Conservation (phyloP, 176 grass and related monocot species). For the Themeda triandra region DNA sequence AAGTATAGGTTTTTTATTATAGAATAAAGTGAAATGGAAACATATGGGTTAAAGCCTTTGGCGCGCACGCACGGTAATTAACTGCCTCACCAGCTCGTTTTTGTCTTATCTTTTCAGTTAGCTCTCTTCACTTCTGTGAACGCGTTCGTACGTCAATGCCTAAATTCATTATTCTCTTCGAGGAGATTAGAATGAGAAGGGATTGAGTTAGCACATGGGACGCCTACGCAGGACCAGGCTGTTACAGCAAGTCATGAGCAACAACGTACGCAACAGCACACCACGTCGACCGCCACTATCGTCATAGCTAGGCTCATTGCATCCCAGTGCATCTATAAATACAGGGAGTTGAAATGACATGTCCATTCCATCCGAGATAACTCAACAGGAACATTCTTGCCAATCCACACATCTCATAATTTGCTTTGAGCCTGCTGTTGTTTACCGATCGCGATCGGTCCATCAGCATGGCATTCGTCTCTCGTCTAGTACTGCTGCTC, state of each 20-base stretch:
- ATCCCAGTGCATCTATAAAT: conserved; percentile 1
- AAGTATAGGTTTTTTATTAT: too few relatives aligned
- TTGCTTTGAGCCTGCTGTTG: not conserved
- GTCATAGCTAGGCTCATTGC: not conserved
- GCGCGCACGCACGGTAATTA: too few relatives aligned
- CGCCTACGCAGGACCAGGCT: conserved; percentile 10
- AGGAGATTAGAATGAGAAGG: not conserved
- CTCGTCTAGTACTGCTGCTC: not conserved
- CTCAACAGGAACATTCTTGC: not conserved
- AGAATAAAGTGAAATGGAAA: too few relatives aligned
- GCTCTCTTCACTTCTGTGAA: not conserved
- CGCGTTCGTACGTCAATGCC: not conserved
- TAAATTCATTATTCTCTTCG: not conserved
- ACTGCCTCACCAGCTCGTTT: not conserved
- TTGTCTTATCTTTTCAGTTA: not conserved
- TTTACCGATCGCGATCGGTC: not conserved
- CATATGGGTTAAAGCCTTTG: too few relatives aligned
- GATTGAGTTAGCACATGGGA: conserved; percentile 29
- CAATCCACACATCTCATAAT: not conserved
- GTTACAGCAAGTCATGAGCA: not conserved
- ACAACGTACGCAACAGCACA: not conserved
- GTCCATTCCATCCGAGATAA: not conserved
- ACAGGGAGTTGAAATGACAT: not conserved
- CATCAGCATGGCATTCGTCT: conserved; percentile 25
- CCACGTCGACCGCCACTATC: not conserved